phyloP scores from a whole-genome alignment of 2,329 filamentous ascomycete genomes.

The Phoma sp. region DNA sequence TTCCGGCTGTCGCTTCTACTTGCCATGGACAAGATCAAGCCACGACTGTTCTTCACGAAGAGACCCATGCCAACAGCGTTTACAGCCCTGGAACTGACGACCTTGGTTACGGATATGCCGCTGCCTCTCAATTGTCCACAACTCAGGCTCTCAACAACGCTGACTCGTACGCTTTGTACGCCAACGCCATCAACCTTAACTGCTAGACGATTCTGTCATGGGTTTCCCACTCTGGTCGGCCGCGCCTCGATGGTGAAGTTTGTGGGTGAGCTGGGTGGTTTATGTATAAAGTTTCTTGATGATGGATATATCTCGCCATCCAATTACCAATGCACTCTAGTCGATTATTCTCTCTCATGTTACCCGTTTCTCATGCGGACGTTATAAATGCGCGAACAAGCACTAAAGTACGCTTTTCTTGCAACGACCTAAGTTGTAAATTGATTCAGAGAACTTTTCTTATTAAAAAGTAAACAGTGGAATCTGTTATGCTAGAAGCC shows the following conservation, averaged over 20 bases:
- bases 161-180: constrained; percentile 65
- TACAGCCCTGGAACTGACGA: constrained; percentile 64
- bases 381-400: no score
- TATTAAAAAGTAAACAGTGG: no score
- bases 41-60: constrained; percentile 70
- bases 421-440: no score
- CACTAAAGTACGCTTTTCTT: no score
- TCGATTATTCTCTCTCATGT: no score
- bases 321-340: no score
- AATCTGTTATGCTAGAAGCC: no score
- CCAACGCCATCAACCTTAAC: constrained; percentile 51
- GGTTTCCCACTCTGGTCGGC: background rate
- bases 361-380: no score
- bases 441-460: no score
- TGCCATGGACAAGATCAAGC: constrained; percentile 72
- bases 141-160: constrained; percentile 66
- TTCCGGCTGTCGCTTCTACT: constrained; percentile 56
- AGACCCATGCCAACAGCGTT: constrained; percentile 65
- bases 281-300: constrained; percentile 10
- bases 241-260: background rate
- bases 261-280: background rate
- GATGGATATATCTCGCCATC: background rate
- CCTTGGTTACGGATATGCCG: constrained; percentile 62
- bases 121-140: constrained; percentile 53
- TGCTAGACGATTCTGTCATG: constrained; percentile 22